phyloP scores from a whole-genome alignment of 495 filamentous ascomycete genomes.

The Podospora sp. region DNA sequence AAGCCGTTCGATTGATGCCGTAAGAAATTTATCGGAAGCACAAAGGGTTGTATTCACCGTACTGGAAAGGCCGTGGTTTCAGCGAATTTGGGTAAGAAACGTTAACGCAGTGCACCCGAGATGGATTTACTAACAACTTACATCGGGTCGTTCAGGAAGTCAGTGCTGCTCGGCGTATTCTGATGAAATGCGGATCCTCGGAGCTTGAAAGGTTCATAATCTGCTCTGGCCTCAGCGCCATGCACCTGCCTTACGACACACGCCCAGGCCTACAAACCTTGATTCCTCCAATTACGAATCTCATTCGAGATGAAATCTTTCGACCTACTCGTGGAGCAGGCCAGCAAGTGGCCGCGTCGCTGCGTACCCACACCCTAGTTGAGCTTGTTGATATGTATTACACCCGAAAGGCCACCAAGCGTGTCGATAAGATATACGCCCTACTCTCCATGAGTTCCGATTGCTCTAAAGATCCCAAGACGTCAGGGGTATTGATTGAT shows the following conservation, averaged over 20 bases:
- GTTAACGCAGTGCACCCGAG: too few relatives aligned
- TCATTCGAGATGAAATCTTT: background rate
- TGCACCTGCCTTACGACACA: background rate
- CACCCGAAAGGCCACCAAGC: background rate
- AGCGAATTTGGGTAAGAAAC: background rate
- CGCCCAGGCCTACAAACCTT: background rate
- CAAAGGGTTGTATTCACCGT: background rate
- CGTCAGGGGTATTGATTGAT: background rate
- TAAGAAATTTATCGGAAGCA: background rate
- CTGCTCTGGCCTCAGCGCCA: background rate
- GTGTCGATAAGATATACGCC: slow-evolving; percentile 4
- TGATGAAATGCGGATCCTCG: background rate
- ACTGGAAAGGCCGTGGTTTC: background rate
- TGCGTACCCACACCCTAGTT: background rate
- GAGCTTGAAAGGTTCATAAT: background rate
- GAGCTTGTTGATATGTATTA: background rate
- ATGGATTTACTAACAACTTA: background rate
- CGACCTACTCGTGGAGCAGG: background rate
- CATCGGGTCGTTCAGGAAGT: background rate
- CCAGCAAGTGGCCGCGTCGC: background rate
- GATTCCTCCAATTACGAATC: background rate
- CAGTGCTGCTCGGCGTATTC: background rate
- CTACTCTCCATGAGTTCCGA: background rate
- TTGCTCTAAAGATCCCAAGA: background rate
- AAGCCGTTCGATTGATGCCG: too few relatives aligned